Evolutionary conservation across 1,284 basidiomycete genomes (phyloP), one percentile per base, ranked within the genome.

Genomic region (Golubevia pallescens): DNA sequence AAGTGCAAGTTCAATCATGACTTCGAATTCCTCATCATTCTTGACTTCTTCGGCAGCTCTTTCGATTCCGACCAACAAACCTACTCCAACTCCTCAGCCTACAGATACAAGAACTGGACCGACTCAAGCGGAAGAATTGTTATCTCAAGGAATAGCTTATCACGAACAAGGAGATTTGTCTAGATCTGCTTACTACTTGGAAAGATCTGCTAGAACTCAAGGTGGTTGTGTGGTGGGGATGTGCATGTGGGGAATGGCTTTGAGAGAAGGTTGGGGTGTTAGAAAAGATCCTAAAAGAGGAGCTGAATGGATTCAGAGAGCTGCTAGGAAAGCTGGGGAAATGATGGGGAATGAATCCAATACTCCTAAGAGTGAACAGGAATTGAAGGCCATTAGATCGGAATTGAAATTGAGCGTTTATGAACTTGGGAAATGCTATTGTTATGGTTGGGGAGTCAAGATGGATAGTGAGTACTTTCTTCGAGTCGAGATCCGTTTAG

Each of bases 231-330:
- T 80, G 5, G 79, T 81, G 7, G 79, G 79, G 0, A 81, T 81
- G 79, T 81, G 79, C 60, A 81, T 81, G 79, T 81, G 77, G 63
- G 79, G 79, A 51, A 80, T 81, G 79, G 74, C 79, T 2, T 62
- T 81, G 7, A 70, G 79, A 32, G 79, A 81, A 66, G 79, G 79
- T 3, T 81, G 79, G 79, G 79, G 79, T 3, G 79, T 76, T 5
- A 68, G 78, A 3, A 81, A 81, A 60, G 79, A 81, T 48, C 79
- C 71, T 1, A 60, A 52, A 10, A 73, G 74, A 60, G 79, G 79
- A 1, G 80, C 80, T 51, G 70, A 76, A 23, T 81, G 79, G 79
- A 81, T 81, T 60, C 74, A 75, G 52, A 60, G 64, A 10, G 79
- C 79, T 8, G 79, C 79, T 0, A 69, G 73, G 1, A 67, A 66